Base-by-base conservation (phyloP, 106 monocot species). In the Cymbidium sinense region DNA sequence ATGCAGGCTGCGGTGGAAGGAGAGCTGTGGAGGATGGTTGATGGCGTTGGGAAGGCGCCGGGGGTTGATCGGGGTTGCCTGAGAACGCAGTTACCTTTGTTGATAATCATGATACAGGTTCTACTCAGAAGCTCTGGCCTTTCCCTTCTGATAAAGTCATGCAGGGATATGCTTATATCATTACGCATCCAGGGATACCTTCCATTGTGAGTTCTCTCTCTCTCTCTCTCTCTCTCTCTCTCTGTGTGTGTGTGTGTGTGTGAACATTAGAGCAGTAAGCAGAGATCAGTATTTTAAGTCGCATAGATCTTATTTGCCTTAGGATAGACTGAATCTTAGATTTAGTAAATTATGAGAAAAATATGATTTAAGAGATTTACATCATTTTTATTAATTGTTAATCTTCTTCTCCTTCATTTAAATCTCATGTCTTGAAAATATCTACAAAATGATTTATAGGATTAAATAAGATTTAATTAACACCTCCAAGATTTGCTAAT, bases 121-220 rank as follows among this genome's bases (percentile, higher is more conserved):
- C 82, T 20, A 79, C 81, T 4, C 80, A 84, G 62, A 30, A 71
- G n/a, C 2, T 75, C 20, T 86, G 91, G 91, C 88, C 91, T 12
- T 91, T 91, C 34, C 91, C 91, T 7, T 82, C 88, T 0, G 91
- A 91, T 25, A 88, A 91, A 76, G 80, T 88, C 74, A 91, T 91
- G 88, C 88, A 84, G 30, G 91, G 91, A 34, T 91, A 91, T 62
- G 86, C 88, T 13, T 91, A 91, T 71, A 88, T 91, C 62, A 70
- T 88, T 12, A 91, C 88, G 2, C 91, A 91, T 44, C 91, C 88
- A 2, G 88, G 91, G 41, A 51, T 84, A 8, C 91, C 91, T 19
- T 86, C 70, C 79, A 83, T 91, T 67, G 88, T 88, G 82, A 82
- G 86, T 54, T 25, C 29, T 17, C 13, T 39, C 33, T 44, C 62